Evolutionary conservation across 306 rosid genomes (phyloP), one percentile per base, ranked within the genome.

Genomic region (Vigna reflexopilosa): DNA sequence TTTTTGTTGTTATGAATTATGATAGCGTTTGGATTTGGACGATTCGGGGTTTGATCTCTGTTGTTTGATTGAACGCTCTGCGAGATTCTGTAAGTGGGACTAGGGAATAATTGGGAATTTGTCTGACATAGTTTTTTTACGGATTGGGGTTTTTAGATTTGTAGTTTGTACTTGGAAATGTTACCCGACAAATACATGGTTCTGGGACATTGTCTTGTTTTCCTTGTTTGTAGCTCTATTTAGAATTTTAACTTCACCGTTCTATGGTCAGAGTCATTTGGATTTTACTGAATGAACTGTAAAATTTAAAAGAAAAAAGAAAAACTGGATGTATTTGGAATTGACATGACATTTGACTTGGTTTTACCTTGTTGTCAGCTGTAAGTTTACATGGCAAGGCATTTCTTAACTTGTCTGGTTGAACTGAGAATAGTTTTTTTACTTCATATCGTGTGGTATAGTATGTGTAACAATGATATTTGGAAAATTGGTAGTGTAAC

Each of bases 91-190:
- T 32, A 62, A 7, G 47, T 62, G 68, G 64, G 55, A 44, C 34
- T 66, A 22, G 30, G 79, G 59, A 55, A 59, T 50, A 55, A 51
- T 75, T 56, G 65, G n/a, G 32, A 79, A 65, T 24, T 75, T 79
- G 22, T 71, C 67, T 57, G 66, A 52, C 66, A 67, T 2, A 24
- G 1, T 58, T 52, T 62, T n/a, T 48, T 58, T 59, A 49, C 15
- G 40, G 28, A 58, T 76, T 52, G 75, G 36, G 77, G 75, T 51
- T 71, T 14, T 76, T 71, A 42, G 66, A 50, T 63, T 73, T 77
- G 47, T 62, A 34, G 45, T 14, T 32, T 32, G 45, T 61, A 61
- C 45, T 15, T 6, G 67, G 2, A 61, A 61, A 61, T 61, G 20
- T 42, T 30, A 32, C 45, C 45, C 22, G 45, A 61, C 67, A 61